Conservation (phyloP, 306 rosid genomes). For the Quercus cerris region DNA sequence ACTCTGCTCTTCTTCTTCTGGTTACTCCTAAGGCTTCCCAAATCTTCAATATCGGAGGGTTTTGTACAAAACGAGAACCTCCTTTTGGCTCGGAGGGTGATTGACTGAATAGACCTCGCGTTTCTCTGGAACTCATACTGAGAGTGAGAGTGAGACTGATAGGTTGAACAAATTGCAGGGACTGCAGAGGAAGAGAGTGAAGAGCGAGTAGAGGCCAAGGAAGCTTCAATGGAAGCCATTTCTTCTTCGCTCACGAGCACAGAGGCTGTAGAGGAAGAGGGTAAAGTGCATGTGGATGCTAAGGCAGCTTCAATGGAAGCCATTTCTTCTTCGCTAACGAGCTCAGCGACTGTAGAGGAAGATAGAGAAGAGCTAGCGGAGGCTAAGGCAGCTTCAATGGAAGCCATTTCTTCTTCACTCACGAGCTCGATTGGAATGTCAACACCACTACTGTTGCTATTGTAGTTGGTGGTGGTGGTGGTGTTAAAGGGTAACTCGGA, state of each 20-base stretch:
- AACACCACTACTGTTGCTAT: neutral
- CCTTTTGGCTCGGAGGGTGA: constrained; percentile 46
- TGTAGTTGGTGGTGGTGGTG: too few relatives aligned
- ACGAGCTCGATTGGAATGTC: constrained; percentile 64
- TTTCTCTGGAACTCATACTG: neutral
- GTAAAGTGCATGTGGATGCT: constrained; percentile 35
- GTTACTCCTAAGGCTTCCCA: constrained; percentile 6
- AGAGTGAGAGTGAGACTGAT: neutral
- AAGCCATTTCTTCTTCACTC: constrained; percentile 79
- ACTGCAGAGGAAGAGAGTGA: constrained; percentile 1
- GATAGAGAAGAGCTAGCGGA: constrained; percentile 34
- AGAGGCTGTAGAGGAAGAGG: constrained; percentile 15
- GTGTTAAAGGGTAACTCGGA: constrained; percentile 4
- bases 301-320: constrained; percentile 72
- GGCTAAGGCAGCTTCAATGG: constrained; percentile 63
- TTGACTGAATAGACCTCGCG: constrained; percentile 39
- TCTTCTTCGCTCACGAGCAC: constrained; percentile 54
- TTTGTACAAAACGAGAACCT: constrained; percentile 23
- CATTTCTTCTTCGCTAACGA: constrained; percentile 69
- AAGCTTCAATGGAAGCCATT: constrained; percentile 85
- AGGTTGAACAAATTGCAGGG: constrained; percentile 20
- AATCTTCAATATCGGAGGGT: constrained; percentile 56
- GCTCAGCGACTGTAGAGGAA: constrained; percentile 8
- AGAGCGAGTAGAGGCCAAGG: constrained; percentile 45
- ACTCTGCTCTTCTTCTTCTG: constrained; percentile 44